Base-by-base conservation (phyloP, 371 early-diverging fungal genomes). In the Rhizomucor miehei region DNA sequence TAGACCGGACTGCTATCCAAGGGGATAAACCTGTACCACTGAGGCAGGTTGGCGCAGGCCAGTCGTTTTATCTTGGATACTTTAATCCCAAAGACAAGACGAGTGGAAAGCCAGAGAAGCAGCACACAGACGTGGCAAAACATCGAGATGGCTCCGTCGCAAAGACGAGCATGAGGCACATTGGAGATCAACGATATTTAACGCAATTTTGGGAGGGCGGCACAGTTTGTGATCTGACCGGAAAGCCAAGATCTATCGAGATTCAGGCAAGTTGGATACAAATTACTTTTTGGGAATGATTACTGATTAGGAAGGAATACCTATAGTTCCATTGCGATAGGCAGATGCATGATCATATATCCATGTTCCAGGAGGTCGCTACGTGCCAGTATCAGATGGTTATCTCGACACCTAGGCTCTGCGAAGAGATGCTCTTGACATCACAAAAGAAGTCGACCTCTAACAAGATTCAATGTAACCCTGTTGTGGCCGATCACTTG, bases 141-240 rank as follows among this genome's bases (percentile, higher is more conserved):
- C 24, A 25, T 10, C 21, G 20, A 5, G 45, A 44, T 41, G 5
- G 11, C 24, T 19, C 44, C 46, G 48, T 6, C 23, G 53, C 47
- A 39, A 51, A 23, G 37, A 75, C 65, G 9, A 54, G 16, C 9
- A 45, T 63, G 19, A 67, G 41, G 21, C 65, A 48, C 44, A 66
- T 57, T 8, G 80, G 82, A 1, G 78, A 85, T 24, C 70, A 78
- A 54, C 67, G 75, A 13, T 85, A 74, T 51, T 64, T 91, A 44
- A 79, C 85, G 12, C 88, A 88, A 56, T 71, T 64, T 21, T 91
- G 89, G 90, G 66, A 66, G 1, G 79, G 80, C 34, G 93, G 93
- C 23, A 84, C 88, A 6, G 35, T 68, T 14, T 93, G 93, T 56
- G 89, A 90, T 54, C 41, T 87, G 5, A 93, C 89, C 1, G 74